Conservation (phyloP, 257 asterid species). For the Vinca minor region DNA sequence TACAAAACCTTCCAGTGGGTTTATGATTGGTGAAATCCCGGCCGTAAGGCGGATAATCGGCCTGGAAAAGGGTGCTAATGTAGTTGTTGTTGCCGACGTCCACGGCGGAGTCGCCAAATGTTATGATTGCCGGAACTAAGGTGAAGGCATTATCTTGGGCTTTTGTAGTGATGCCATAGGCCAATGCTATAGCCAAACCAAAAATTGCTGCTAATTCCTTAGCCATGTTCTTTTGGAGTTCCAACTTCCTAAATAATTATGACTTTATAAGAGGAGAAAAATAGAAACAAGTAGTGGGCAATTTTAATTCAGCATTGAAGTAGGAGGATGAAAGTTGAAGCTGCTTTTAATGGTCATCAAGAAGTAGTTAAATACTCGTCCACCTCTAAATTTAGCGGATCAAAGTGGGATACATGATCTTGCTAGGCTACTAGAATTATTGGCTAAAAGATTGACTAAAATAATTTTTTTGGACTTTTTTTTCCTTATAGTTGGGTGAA, state of each 20-base stretch:
- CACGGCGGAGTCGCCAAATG: conserved; percentile 74
- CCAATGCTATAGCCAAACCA: conserved; percentile 25
- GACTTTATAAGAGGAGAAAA: conserved; percentile 3
- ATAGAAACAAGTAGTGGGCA: too few relatives aligned
- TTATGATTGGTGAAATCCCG: conserved; percentile 49
- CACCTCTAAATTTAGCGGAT: too few relatives aligned
- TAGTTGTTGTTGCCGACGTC: conserved; percentile 89
- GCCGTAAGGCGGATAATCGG: conserved; percentile 88
- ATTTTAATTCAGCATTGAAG: conserved; percentile 18
- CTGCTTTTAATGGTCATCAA: conserved; percentile 7
- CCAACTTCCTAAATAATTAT: not conserved
- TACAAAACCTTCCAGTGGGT: conserved; percentile 85
- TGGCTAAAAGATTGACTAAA: too few relatives aligned
- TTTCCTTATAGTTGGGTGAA: too few relatives aligned
- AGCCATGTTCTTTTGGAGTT: conserved; percentile 14
- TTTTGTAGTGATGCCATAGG: conserved; percentile 21
- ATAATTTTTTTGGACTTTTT: too few relatives aligned
- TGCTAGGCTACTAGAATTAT: too few relatives aligned
- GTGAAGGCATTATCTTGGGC: conserved; percentile 39
- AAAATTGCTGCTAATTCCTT: not conserved
- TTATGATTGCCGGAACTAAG: conserved; percentile 72
- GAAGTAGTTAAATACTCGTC: conserved; percentile 16
- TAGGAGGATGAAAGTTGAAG: conserved; percentile 18
- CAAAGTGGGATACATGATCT: too few relatives aligned
- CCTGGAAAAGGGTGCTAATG: conserved; percentile 48